A percentile compares a stretch with the other conserved stretches of the same genome.
Conservation (phyloP, 768 basidiomycete genomes). For the Xanthoconium purpureum region DNA sequence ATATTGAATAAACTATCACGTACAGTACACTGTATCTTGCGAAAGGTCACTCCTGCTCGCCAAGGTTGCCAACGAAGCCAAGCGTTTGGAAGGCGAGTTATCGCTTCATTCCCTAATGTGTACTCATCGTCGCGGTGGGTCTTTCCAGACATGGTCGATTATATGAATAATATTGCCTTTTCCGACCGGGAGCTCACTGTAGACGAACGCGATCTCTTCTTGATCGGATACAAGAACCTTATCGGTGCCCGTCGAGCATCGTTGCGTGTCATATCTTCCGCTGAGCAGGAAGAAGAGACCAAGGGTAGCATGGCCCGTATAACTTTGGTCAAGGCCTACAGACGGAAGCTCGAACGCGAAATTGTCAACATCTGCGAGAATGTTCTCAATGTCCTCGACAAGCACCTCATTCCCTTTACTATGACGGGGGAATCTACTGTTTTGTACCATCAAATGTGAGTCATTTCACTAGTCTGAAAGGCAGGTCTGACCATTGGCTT, state of each 20-base stretch:
- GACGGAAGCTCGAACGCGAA: background rate
- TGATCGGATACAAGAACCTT: background rate
- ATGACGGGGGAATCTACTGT: background rate
- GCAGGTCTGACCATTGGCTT: background rate
- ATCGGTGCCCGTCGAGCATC: background rate
- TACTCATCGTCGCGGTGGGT: background rate
- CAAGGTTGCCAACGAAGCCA: background rate
- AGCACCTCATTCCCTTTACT: background rate
- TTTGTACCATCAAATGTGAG: background rate
- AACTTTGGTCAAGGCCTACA: background rate
- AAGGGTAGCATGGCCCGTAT: background rate
- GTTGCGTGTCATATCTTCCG: background rate
- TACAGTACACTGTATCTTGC: background rate
- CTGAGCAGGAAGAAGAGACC: background rate
- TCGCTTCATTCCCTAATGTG: background rate
- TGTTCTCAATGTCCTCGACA: background rate
- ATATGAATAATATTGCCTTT: background rate
- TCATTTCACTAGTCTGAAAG: background rate
- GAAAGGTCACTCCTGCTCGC: background rate
- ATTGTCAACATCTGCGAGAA: background rate
- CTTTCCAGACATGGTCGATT: background rate
- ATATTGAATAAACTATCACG: background rate
- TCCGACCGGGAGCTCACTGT: background rate
- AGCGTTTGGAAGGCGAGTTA: background rate
- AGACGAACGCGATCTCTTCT: background rate